Conservation (phyloP, 164 flowering plant genomes). For the Pachysandra terminalis region DNA sequence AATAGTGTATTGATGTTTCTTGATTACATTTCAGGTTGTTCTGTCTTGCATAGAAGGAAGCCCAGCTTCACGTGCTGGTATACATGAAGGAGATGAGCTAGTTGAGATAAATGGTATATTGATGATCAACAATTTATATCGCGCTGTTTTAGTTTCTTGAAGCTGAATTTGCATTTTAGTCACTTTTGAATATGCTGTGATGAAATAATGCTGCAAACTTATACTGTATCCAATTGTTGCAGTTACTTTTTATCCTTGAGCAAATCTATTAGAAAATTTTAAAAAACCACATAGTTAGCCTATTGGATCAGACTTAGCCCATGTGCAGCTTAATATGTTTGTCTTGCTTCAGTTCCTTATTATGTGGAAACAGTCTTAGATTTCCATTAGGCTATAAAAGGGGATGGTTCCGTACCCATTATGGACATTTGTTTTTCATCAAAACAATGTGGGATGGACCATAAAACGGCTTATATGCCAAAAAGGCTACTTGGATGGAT, state of each 20-base stretch:
- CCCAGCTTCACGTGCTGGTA: slow-evolving; percentile 96
- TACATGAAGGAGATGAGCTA: slow-evolving; percentile 88
- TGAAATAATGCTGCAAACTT: no score
- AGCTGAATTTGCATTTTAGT: not conserved
- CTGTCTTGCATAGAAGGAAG: slow-evolving; percentile 82
- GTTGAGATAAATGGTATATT: slow-evolving; percentile 80
- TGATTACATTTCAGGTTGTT: slow-evolving; percentile 58
- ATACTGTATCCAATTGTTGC: not conserved
- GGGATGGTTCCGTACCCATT: no score
- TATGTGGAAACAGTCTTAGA: no score
- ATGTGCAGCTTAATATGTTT: not conserved
- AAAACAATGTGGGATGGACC: no score
- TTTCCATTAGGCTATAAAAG: no score
- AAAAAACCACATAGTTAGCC: not conserved
- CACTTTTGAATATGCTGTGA: not conserved
- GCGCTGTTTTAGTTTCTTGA: not conserved
- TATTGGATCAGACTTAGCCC: not conserved
- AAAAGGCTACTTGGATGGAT: no score
- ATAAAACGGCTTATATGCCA: no score
- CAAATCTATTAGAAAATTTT: not conserved
- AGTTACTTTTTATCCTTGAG: not conserved
- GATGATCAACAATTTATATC: not conserved
- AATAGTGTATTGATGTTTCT: not conserved
- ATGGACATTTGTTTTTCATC: no score
- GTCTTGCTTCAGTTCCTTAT: not conserved